phyloP scores from a whole-genome alignment of 306 rosid genomes.

The Quillaja saponaria region DNA sequence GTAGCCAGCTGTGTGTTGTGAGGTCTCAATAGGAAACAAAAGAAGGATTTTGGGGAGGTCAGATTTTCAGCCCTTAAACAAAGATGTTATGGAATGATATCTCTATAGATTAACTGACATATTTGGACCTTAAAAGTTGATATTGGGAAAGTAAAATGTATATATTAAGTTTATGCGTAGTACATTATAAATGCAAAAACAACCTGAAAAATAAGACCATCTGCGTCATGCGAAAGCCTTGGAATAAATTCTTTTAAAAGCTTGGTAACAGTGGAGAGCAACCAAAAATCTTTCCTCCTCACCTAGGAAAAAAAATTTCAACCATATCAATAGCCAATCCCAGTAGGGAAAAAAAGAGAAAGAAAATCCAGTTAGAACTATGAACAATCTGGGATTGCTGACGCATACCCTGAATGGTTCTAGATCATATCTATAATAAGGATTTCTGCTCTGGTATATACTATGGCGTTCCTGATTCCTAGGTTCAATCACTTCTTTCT shows the following conservation, averaged over 20 bases:
- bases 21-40: slow-evolving; percentile 11
- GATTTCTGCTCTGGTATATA: slow-evolving; percentile 59
- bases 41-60: slow-evolving; percentile 21
- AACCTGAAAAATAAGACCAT: slow-evolving; percentile 98
- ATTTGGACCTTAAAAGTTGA: no score
- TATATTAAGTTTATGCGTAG: neutral
- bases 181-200: slow-evolving; percentile 16
- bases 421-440: slow-evolving; percentile 82
- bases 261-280: slow-evolving; percentile 87
- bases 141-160: no score
- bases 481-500: slow-evolving; percentile 96
- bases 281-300: slow-evolving; percentile 95
- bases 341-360: neutral
- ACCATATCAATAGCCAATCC: slow-evolving; percentile 33
- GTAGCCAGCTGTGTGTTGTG: slow-evolving; percentile 21
- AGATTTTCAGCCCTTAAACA: neutral
- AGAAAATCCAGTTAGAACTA: slow-evolving; percentile 17
- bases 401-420: slow-evolving; percentile 89
- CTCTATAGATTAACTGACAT: no score
- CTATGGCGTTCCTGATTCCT: slow-evolving; percentile 75
- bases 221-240: slow-evolving; percentile 89
- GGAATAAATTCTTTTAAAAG: slow-evolving; percentile 87
- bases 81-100: no score
- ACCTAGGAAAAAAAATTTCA: slow-evolving; percentile 59
- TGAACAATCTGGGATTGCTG: slow-evolving; percentile 23